Evolutionary conservation across 2,329 filamentous ascomycete genomes (phyloP).

Genomic region (Orbilia blumenaviensis): DNA sequence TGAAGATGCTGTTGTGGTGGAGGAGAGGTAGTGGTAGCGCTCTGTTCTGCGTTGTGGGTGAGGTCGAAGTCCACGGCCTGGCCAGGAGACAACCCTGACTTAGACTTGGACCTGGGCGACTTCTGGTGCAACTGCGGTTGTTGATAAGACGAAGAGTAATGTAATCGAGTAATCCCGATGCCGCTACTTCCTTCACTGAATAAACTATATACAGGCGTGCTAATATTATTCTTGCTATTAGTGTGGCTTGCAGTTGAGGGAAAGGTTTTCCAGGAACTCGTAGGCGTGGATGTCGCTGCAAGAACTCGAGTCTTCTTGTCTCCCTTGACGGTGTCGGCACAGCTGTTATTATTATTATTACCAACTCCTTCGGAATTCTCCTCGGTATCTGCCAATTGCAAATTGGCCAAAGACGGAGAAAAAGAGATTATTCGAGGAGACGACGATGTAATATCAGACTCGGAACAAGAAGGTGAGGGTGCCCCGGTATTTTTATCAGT

Average conservation of each 20-base stretch:
- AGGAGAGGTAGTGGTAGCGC: slow-evolving; percentile 4
- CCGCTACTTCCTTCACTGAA: not conserved
- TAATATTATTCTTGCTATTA: not conserved
- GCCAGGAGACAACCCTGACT: slow-evolving; percentile 5
- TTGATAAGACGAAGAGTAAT: slow-evolving; percentile 39
- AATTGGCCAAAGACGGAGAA: not conserved
- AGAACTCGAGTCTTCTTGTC: not conserved
- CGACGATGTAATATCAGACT: slow-evolving; percentile 19
- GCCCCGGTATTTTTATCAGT: slow-evolving; percentile 50
- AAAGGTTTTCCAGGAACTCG: slow-evolving; percentile 15
- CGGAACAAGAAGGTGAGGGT: slow-evolving; percentile 25
- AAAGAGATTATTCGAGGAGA: slow-evolving; percentile 4
- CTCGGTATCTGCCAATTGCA: slow-evolving; percentile 3
- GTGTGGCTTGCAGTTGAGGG: slow-evolving; percentile 39
- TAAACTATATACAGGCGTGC: not conserved
- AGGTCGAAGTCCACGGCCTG: slow-evolving; percentile 8
- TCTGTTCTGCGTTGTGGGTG: slow-evolving; percentile 29
- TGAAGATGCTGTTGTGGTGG: not conserved
- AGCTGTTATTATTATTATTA: not conserved
- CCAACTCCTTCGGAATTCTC: not conserved
- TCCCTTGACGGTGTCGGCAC: not conserved
- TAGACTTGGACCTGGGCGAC: not conserved
- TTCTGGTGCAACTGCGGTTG: not conserved
- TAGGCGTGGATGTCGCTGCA: not conserved
- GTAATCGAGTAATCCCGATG: slow-evolving; percentile 30